Evolutionary conservation across 768 basidiomycete genomes (phyloP).

Genomic region (Termitomyces sp.): DNA sequence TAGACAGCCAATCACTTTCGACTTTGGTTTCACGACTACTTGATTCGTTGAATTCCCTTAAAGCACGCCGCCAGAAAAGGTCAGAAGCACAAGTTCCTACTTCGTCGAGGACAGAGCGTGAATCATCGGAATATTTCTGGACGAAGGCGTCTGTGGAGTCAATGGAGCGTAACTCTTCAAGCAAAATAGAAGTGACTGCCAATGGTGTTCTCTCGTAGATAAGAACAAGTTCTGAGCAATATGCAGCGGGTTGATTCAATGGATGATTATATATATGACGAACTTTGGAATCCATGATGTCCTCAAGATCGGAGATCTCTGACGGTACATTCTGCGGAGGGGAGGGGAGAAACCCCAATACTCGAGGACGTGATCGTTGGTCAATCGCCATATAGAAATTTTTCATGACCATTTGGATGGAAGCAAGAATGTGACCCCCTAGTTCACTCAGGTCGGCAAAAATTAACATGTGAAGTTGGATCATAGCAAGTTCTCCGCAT

Average conservation of each 20-base stretch:
- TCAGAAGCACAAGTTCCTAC: slow-evolving; percentile 68
- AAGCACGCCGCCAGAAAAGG: slow-evolving; percentile 57
- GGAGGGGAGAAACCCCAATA: slow-evolving; percentile 27
- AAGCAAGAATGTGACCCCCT: slow-evolving; percentile 27
- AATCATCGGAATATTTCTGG: slow-evolving; percentile 38
- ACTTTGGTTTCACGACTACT: slow-evolving; percentile 32
- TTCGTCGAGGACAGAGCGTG: slow-evolving; percentile 42
- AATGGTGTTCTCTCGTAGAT: slow-evolving; percentile 39
- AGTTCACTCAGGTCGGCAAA: slow-evolving; percentile 31
- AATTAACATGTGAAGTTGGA: slow-evolving; percentile 39
- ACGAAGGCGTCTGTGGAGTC: slow-evolving; percentile 23
- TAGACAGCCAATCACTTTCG: slow-evolving; percentile 19
- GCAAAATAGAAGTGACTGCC: slow-evolving; percentile 33
- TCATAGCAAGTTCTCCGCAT: slow-evolving; percentile 31
- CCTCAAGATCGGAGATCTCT: slow-evolving; percentile 33
- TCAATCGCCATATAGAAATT: slow-evolving; percentile 37
- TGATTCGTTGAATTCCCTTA: slow-evolving; percentile 35
- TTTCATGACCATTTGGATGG: slow-evolving; percentile 38
- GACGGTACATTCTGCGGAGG: slow-evolving; percentile 20
- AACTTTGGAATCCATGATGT: slow-evolving; percentile 31
- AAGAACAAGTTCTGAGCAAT: slow-evolving; percentile 44
- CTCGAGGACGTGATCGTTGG: slow-evolving; percentile 31
- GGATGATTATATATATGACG: slow-evolving; percentile 29
- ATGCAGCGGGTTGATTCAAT: slow-evolving; percentile 18
- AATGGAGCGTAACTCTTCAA: slow-evolving; percentile 40